Conservation (phyloP, 768 basidiomycete genomes). For the Podaxis sp. region DNA sequence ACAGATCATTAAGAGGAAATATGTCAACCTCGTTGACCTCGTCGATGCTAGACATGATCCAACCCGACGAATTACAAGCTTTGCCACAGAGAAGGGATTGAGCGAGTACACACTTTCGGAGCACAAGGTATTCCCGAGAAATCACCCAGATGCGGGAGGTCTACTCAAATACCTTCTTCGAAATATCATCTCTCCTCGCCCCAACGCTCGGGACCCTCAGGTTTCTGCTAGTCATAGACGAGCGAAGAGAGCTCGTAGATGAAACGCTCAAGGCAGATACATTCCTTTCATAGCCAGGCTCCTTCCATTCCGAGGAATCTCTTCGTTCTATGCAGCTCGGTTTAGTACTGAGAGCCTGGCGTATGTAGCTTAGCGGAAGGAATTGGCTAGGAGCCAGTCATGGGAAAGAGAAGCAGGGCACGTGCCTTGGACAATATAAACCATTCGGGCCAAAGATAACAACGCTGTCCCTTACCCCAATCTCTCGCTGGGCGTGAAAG, state of each 20-base stretch:
- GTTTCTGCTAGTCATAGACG: too few relatives aligned
- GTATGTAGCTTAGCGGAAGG: too few relatives aligned
- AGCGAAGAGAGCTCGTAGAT: too few relatives aligned
- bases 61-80: neutral
- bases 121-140: neutral
- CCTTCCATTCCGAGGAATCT: too few relatives aligned
- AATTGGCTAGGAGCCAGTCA: neutral
- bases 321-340: neutral
- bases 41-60: neutral
- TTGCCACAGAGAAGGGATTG: conserved; percentile 6
- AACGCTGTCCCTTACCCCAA: neutral
- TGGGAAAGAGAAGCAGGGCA: neutral
- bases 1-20: conserved; percentile 10
- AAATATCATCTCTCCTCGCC: neutral
- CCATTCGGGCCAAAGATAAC: neutral
- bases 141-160: neutral
- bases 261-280: too few relatives aligned
- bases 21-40: conserved; percentile 18
- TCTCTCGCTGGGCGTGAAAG: too few relatives aligned
- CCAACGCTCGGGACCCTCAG: too few relatives aligned
- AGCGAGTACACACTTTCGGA: conserved; percentile 11
- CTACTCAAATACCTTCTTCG: conserved; percentile 2
- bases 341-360: neutral
- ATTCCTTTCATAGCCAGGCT: too few relatives aligned
- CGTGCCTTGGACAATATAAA: neutral